These are phyloP conservation scores for Xylaria sp. DNA, from an alignment of 2,329 filamentous ascomycete species.

Conservation along the genomic window DNA sequence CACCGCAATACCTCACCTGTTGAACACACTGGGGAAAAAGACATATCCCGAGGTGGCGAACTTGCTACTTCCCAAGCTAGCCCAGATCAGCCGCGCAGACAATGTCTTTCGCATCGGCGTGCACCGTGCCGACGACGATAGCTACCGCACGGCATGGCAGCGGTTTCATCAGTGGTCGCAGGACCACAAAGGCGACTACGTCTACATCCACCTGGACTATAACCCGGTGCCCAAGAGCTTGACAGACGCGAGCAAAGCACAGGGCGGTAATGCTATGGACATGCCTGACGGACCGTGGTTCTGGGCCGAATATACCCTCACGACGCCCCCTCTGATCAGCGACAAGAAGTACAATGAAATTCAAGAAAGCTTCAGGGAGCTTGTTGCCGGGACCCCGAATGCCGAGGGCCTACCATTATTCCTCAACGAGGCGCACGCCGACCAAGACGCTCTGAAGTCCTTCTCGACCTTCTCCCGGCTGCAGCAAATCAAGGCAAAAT, in stretches of 20 bases:
- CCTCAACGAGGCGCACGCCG: constrained; percentile 30
- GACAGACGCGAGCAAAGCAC: constrained; percentile 32
- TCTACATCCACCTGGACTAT: constrained; percentile 32
- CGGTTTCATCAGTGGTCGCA: constrained; percentile 29
- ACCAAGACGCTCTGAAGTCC: constrained; percentile 30
- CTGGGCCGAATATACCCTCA: constrained; percentile 34
- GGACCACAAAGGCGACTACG: constrained; percentile 30
- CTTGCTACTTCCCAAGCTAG: constrained; percentile 20
- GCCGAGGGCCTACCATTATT: constrained; percentile 27
- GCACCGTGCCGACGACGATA: constrained; percentile 30
- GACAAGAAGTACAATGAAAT: constrained; percentile 24
- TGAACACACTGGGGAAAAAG: constrained; percentile 24
- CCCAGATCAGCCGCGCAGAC: constrained; percentile 25
- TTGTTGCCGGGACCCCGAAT: constrained; percentile 33
- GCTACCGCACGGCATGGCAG: constrained; percentile 26
- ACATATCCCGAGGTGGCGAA: constrained; percentile 29
- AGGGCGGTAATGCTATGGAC: constrained; percentile 32
- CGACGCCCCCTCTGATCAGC: constrained; percentile 23
- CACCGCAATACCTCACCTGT: constrained; percentile 25
- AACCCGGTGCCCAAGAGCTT: constrained; percentile 30
- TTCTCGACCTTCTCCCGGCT: constrained; percentile 24
- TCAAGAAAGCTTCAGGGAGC: constrained; percentile 29
- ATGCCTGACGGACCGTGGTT: constrained; percentile 36
- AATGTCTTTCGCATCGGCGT: constrained; percentile 34
- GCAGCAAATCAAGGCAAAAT: constrained; percentile 30